phyloP scores from a whole-genome alignment of 169 alveolate species.

The Eimeria falciformis region DNA sequence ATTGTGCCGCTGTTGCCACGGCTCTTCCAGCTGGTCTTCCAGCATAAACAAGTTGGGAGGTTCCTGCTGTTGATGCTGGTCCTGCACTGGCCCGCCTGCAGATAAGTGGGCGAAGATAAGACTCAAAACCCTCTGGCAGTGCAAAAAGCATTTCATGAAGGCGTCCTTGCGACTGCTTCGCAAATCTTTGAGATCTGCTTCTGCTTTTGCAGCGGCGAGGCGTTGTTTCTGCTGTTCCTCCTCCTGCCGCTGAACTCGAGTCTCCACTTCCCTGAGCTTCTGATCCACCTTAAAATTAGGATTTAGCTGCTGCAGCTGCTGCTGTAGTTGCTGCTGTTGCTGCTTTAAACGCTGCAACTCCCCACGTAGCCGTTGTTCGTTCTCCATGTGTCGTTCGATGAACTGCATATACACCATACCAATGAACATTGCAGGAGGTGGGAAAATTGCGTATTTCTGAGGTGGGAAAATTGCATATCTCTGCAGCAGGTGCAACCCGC shows the following conservation, averaged over 20 bases:
- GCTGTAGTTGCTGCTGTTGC: constrained; percentile 44
- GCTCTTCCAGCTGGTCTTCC: neutral
- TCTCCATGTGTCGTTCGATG: neutral
- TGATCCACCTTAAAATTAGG: constrained; percentile 12
- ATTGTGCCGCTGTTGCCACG: neutral
- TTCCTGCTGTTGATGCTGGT: neutral
- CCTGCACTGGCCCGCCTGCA: neutral
- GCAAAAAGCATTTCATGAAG: constrained; percentile 13
- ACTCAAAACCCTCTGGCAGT: neutral
- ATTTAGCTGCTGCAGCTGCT: constrained; percentile 28
- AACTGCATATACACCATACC: constrained; percentile 11
- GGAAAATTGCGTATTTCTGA: too few relatives aligned
- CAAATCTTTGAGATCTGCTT: neutral
- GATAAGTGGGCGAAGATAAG: constrained; percentile 25
- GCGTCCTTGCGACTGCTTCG: neutral
- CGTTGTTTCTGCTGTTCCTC: constrained; percentile 19
- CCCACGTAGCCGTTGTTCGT: constrained; percentile 22
- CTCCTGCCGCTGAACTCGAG: constrained; percentile 14
- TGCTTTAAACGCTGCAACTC: neutral
- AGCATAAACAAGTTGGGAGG: neutral
- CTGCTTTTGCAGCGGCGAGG: constrained; percentile 1
- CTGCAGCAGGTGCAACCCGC: too few relatives aligned
- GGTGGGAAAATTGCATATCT: too few relatives aligned
- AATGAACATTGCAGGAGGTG: too few relatives aligned
- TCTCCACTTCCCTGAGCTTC: constrained; percentile 31